A percentile compares a stretch with the other conserved stretches of the same genome.
Evolutionary conservation across 208 protist species (phyloP).

Genomic region (Trypanosoma caninum): DNA sequence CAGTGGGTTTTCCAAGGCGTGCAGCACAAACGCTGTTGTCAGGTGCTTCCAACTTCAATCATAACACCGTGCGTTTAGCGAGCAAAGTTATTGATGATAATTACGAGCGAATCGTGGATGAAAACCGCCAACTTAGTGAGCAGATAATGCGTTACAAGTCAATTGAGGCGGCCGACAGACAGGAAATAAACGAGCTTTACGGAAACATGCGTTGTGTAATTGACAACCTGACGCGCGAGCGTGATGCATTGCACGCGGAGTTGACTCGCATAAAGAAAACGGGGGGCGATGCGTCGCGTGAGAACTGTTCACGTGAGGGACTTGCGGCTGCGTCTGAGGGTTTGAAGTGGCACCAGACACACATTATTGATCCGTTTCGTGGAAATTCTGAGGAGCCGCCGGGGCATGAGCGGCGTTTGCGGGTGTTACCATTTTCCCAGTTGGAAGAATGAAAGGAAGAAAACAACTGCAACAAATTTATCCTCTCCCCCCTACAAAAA

Average conservation of each 20-base stretch:
- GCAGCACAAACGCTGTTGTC: not conserved
- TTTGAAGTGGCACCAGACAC: constrained; percentile 13
- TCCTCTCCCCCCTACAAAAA: not conserved
- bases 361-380: constrained; percentile 9
- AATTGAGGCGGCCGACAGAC: constrained; percentile 19
- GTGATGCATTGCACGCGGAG: constrained; percentile 7
- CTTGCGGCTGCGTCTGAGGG: not conserved
- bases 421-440: constrained; percentile 10
- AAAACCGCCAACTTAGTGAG: constrained; percentile 15
- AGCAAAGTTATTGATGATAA: not conserved
- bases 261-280: not conserved
- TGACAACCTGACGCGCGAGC: constrained; percentile 11
- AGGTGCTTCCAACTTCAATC: not conserved
- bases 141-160: constrained; percentile 22
- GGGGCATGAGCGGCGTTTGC: not conserved
- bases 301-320: not conserved
- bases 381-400: constrained; percentile 12
- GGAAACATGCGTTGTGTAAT: constrained; percentile 23
- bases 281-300: not conserved
- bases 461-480: too few species aligned
- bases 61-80: not conserved
- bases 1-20: not conserved
- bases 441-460: not conserved
- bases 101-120: constrained; percentile 10
- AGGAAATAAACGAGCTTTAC: constrained; percentile 25